phyloP scores from a whole-genome alignment of 2,329 filamentous ascomycete genomes.

The Aspergillus clavatus region DNA sequence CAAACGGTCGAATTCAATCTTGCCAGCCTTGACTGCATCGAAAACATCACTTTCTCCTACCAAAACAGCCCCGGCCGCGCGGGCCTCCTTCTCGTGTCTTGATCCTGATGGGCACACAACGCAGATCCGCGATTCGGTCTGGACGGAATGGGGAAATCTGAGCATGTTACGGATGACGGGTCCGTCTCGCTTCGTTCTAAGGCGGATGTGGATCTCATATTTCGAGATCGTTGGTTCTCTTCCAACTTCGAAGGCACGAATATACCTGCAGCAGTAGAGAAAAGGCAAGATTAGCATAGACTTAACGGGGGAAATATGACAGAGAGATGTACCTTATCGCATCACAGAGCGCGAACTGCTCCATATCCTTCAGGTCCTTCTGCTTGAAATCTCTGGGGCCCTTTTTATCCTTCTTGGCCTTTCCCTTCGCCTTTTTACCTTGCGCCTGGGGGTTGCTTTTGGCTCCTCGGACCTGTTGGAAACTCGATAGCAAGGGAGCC shows the following conservation, averaged over 20 bases:
- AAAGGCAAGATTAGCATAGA: conserved; percentile 11
- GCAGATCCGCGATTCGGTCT: conserved; percentile 81
- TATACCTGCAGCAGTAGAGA: conserved; percentile 64
- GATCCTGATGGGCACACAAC: conserved; percentile 86
- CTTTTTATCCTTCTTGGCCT: conserved; percentile 60
- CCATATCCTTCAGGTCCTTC: conserved; percentile 58
- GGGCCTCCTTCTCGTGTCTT: conserved; percentile 67
- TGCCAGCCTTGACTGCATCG: conserved; percentile 67
- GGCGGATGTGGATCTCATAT: conserved; percentile 81
- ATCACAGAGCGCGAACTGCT: conserved; percentile 80
- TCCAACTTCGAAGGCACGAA: conserved; percentile 89
- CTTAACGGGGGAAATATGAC: conserved; percentile 7
- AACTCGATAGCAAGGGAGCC: conserved; percentile 26
- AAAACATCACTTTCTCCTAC: conserved; percentile 87
- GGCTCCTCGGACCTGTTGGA: conserved; percentile 35
- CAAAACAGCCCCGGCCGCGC: conserved; percentile 70
- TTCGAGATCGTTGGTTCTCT: conserved; percentile 67
- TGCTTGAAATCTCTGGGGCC: conserved; percentile 61
- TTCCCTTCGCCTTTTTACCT: conserved; percentile 46
- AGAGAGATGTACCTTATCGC: conserved; percentile 65
- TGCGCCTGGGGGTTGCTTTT: conserved; percentile 35
- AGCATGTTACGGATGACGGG: conserved; percentile 83
- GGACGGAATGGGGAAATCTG: conserved; percentile 81
- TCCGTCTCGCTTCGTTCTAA: conserved; percentile 80
- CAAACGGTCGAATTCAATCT: conserved; percentile 81